Evolutionary conservation across 345 rosid genomes (phyloP).

Genomic region (Microcos paniculata): DNA sequence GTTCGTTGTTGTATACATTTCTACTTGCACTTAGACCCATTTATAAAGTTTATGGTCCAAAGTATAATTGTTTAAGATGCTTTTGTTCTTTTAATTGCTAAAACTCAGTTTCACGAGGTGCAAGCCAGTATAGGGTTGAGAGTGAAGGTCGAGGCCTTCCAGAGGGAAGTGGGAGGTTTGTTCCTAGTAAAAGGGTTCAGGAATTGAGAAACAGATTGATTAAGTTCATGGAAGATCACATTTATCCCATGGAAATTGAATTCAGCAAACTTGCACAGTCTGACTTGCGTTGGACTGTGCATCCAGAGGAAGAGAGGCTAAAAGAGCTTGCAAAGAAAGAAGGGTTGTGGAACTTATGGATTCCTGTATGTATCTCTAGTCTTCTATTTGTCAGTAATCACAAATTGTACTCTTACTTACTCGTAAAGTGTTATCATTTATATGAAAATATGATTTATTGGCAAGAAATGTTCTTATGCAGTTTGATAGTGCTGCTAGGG

Average conservation of each 20-base stretch:
- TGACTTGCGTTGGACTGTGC: constrained; percentile 73
- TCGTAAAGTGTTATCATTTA: background rate
- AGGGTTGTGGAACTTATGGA: constrained; percentile 89
- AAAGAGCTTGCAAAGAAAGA: constrained; percentile 87
- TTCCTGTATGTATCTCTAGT: constrained; percentile 59
- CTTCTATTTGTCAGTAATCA: background rate
- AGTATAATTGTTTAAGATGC: background rate
- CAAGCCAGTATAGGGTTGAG: constrained; percentile 21
- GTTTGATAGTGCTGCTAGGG: constrained; percentile 90
- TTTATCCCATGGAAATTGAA: constrained; percentile 82
- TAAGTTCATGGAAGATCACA: constrained; percentile 86
- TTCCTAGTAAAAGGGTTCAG: constrained; percentile 64
- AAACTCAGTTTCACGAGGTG: constrained; percentile 36
- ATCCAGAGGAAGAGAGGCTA: constrained; percentile 89
- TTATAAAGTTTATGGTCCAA: background rate
- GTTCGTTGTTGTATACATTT: background rate
- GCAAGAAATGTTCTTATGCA: constrained; percentile 33
- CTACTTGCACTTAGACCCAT: background rate
- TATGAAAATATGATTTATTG: constrained; percentile 2
- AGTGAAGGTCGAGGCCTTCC: constrained; percentile 38
- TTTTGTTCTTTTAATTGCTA: constrained; percentile 13
- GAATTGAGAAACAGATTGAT: constrained; percentile 64
- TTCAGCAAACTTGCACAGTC: constrained; percentile 79
- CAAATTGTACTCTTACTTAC: background rate
- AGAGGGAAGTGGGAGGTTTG: constrained; percentile 60